Evolutionary conservation across 768 basidiomycete genomes (phyloP), one percentile per base, ranked within the genome.

Genomic region (Amanita phalloides): DNA sequence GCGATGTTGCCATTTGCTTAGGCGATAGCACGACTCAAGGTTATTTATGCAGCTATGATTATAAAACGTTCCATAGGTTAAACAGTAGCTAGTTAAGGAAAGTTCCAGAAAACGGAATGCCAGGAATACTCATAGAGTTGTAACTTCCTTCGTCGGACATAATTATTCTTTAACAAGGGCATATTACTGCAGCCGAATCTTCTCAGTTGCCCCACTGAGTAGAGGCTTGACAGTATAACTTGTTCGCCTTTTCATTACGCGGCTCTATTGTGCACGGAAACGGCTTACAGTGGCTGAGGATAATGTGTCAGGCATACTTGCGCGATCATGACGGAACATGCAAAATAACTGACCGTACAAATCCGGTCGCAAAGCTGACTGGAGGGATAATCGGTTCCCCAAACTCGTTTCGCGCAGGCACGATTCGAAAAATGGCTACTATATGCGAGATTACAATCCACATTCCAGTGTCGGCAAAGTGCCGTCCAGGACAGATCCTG

Each of bases 401-500:
- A n/a, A 67, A 53, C 28, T 65, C 66, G 59, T 77, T 75, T 14
- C 62, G 41, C 0, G 68, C 65, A 54, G 68, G 71, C 2, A 62
- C 60, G 28, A 81, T 68, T 54, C 75, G 64, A 58, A 80, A 68
- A 8, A 71, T 63, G 13, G 76, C 68, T 38, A 76, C 57, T 10
- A 81, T 63, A 50, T 63, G 67, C 0, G 75, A 69, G 13, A 69
- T 68, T 38, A 73, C 70, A 43, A 71, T 59, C 72, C 72, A 82
- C 25, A 76, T 59, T 49, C 64, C 71, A 3, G 66, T 56, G 47
- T 78, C 74, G 2, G 76, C 79, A 48, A 82, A 71, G 55, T 76
- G 66, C 39, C 73, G 66, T 8, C 81, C 79, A 5, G 79, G 78
- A 56, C 81, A 83, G 50, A 73, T 67, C 52, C 76, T 77, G 54